Evolutionary conservation across 305 asterid genomes (phyloP).

Genomic region (Fraxinus sp.): DNA sequence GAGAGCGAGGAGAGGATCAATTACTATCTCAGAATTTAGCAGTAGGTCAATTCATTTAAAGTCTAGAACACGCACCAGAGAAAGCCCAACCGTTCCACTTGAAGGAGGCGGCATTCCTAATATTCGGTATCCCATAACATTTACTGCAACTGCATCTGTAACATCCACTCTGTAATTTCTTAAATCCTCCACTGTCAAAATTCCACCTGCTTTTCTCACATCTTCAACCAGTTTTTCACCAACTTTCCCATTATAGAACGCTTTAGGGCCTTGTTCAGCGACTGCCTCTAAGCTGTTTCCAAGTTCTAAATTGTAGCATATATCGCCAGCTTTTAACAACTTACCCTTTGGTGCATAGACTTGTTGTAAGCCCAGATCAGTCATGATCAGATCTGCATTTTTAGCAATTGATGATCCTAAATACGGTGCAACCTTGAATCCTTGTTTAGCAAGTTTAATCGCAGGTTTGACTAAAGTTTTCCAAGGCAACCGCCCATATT

Average conservation of each 20-base stretch:
- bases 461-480: conserved; percentile 62
- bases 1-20: neutral
- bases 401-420: conserved; percentile 42
- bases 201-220: conserved; percentile 57
- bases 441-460: conserved; percentile 67
- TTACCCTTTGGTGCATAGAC: conserved; percentile 66
- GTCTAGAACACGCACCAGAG: conserved; percentile 45
- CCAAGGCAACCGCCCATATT: conserved; percentile 77
- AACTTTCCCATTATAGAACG: conserved; percentile 60
- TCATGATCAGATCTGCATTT: conserved; percentile 29
- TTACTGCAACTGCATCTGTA: conserved; percentile 49
- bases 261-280: conserved; percentile 71
- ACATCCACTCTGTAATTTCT: conserved; percentile 55
- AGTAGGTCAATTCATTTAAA: neutral
- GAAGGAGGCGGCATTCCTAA: conserved; percentile 97
- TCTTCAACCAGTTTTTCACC: conserved; percentile 59
- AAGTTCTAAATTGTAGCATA: conserved; percentile 71
- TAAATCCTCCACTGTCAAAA: conserved; percentile 72
- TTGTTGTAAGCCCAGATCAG: conserved; percentile 61
- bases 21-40: neutral
- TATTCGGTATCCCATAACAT: conserved; percentile 67
- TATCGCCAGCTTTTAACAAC: conserved; percentile 59
- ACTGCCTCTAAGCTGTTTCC: conserved; percentile 61
- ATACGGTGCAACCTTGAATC: conserved; percentile 63
- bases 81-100: conserved; percentile 74